Base-by-base conservation (phyloP, 352 stramenopile genomes). In the Globisporangium ultimum region DNA sequence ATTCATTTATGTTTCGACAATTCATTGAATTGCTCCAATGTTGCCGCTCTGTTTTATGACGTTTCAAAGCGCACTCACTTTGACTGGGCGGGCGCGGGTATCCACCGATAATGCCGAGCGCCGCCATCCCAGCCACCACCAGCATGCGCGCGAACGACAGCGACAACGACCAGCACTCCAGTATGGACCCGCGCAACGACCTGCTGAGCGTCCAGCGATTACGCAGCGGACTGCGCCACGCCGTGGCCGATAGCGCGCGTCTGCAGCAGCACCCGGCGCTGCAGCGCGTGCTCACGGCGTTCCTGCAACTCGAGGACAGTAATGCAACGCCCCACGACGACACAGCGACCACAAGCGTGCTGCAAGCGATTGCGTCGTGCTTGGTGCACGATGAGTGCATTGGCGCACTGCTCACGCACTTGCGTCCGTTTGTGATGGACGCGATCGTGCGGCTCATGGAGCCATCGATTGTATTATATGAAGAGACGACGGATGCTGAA, bases 371-470 rank as follows among this genome's bases (percentile, higher is more conserved):
- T 40, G 78, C 80, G 18, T 61, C 80, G 13, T 87, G 76, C 22
- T 64, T 93, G 20, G 63, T 69, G 34, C 68, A 87, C 45, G 59
- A 75, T 0, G 63, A 79, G n/a, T 63, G 89, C 17, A 68, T 77
- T 14, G 63, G 50, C 46, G 38, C 70, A 9, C 61, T 92, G 17
- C 59, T 92, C 24, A 70, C 80, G 54, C 61, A 91, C 53, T 60
- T 95, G 42, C 76, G 81, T 17, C 76, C 84, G 32, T 95, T 92
- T 46, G 50, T 80, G 21, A 60, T 92, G 53, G 87, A 95, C 43
- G 61, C 94, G 42, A 67, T 89, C 45, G 74, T 74, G 48, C 83
- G 80, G 4, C 63, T 95, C 13, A 69, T 82, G 40, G 76, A 91
- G 55, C 71, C 76, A 12, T 63, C 58, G 3, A 58, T 82, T 15